Evolutionary conservation across 208 protist genomes (phyloP).

Genomic region (Crithidia expoeki): DNA sequence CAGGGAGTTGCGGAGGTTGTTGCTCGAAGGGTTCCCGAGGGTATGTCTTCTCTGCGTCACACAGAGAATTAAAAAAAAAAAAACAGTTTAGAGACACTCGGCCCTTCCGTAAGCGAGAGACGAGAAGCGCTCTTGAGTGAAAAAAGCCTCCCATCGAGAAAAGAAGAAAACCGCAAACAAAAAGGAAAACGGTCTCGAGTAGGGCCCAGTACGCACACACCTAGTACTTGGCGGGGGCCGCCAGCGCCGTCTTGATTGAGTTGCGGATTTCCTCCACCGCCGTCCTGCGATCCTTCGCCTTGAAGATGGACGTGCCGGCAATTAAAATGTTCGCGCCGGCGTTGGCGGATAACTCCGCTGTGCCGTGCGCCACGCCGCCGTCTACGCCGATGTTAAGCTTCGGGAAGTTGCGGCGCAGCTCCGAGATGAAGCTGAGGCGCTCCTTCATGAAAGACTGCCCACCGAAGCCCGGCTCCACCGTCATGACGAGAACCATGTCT

Average conservation of each 20-base stretch:
- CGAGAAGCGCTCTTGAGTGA: too few relatives aligned
- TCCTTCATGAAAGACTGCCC: slow-evolving; percentile 98
- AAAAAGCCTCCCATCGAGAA: background rate
- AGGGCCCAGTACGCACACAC: background rate
- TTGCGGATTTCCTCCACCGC: slow-evolving; percentile 58
- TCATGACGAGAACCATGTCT: slow-evolving; percentile 99
- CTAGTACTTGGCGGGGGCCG: slow-evolving; percentile 5
- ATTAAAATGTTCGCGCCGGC: slow-evolving; percentile 99
- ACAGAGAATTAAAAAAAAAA: too few relatives aligned
- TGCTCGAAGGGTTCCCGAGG: too few relatives aligned
- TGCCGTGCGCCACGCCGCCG: slow-evolving; percentile 96
- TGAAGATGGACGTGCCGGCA: slow-evolving; percentile 97
- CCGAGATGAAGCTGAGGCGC: slow-evolving; percentile 96
- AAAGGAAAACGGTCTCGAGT: background rate
- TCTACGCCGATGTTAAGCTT: slow-evolving; percentile 98
- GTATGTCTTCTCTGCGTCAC: too few relatives aligned
- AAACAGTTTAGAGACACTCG: too few relatives aligned
- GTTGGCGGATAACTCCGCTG: slow-evolving; percentile 91
- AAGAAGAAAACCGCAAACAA: background rate
- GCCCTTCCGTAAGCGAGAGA: too few relatives aligned
- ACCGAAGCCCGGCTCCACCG: slow-evolving; percentile 99
- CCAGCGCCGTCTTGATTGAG: slow-evolving; percentile 40
- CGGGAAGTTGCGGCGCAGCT: slow-evolving; percentile 84
- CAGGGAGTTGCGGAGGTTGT: too few relatives aligned
- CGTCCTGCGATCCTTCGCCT: slow-evolving; percentile 51